A percentile compares a stretch with the other conserved stretches of the same genome.
Evolutionary conservation across 2,329 filamentous ascomycete genomes (phyloP).

Genomic region (Pezicula rhizophila): DNA sequence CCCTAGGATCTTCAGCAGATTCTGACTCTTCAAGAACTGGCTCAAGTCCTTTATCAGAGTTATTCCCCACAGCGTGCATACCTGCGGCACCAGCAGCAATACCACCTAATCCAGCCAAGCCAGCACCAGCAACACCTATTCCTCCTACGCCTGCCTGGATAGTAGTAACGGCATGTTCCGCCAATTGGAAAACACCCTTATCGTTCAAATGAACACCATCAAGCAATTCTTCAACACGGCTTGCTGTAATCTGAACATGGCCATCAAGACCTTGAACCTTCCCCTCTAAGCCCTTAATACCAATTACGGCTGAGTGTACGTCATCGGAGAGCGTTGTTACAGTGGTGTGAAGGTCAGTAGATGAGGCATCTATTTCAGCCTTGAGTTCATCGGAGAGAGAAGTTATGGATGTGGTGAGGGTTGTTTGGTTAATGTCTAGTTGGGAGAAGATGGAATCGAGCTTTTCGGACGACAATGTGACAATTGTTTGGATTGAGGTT

Average conservation of each 20-base stretch:
- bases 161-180: conserved; percentile 4
- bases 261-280: not conserved
- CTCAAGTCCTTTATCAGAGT: not conserved
- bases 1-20: not conserved
- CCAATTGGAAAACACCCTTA: conserved; percentile 10
- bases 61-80: not conserved
- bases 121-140: too few relatives aligned
- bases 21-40: not conserved
- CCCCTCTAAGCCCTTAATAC: conserved; percentile 5
- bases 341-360: conserved; percentile 14
- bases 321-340: conserved; percentile 8
- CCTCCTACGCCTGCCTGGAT: not conserved
- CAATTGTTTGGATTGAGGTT: conserved; percentile 8
- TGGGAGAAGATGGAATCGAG: conserved; percentile 12
- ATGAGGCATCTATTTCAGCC: conserved; percentile 20
- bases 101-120: not conserved
- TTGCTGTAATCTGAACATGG: not conserved
- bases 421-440: conserved; percentile 21
- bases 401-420: conserved; percentile 17
- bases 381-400: conserved; percentile 20
- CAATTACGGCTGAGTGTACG: conserved; percentile 5
- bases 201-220: conserved; percentile 14
- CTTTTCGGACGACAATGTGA: conserved; percentile 12
- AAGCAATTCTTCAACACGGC: conserved; percentile 2
- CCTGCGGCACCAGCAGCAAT: not conserved